phyloP scores from a whole-genome alignment of 768 basidiomycete genomes.

The Russula sp. region DNA sequence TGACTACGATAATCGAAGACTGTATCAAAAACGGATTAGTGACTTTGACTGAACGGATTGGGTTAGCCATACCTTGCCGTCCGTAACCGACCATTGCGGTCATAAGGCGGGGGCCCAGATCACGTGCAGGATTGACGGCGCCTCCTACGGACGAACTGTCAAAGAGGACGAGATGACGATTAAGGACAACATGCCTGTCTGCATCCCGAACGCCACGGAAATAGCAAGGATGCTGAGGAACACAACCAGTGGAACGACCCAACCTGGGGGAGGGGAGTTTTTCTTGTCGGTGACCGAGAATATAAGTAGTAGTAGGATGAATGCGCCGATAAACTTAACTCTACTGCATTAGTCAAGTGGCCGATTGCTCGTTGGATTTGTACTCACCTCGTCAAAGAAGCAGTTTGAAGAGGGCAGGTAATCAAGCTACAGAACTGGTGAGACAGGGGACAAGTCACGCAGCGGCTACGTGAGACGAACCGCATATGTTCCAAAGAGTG shows the following conservation, averaged over 20 bases:
- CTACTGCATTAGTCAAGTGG: neutral
- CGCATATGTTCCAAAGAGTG: constrained; percentile 59
- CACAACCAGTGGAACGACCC: constrained; percentile 53
- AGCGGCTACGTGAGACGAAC: constrained; percentile 39
- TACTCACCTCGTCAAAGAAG: constrained; percentile 47
- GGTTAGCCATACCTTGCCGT: constrained; percentile 36
- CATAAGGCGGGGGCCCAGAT: constrained; percentile 64
- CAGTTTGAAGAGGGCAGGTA: constrained; percentile 45
- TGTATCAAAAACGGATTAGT: constrained; percentile 4
- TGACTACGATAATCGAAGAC: constrained; percentile 50
- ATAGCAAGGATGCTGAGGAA: constrained; percentile 59
- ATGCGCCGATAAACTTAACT: constrained; percentile 52
- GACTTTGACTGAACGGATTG: neutral
- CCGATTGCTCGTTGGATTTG: neutral
- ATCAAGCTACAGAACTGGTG: constrained; percentile 33
- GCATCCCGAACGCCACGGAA: constrained; percentile 55
- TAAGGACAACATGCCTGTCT: constrained; percentile 42
- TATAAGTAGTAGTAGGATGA: constrained; percentile 53
- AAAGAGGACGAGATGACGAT: too few species aligned
- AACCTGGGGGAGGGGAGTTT: constrained; percentile 48
- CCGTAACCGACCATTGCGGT: constrained; percentile 77
- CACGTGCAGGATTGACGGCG: constrained; percentile 69
- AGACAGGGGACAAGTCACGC: constrained; percentile 5
- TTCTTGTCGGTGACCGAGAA: constrained; percentile 52
- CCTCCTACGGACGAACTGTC: constrained; percentile 40